Conservation (phyloP, 2,329 filamentous ascomycete genomes). For the Celoporthe dispersa region DNA sequence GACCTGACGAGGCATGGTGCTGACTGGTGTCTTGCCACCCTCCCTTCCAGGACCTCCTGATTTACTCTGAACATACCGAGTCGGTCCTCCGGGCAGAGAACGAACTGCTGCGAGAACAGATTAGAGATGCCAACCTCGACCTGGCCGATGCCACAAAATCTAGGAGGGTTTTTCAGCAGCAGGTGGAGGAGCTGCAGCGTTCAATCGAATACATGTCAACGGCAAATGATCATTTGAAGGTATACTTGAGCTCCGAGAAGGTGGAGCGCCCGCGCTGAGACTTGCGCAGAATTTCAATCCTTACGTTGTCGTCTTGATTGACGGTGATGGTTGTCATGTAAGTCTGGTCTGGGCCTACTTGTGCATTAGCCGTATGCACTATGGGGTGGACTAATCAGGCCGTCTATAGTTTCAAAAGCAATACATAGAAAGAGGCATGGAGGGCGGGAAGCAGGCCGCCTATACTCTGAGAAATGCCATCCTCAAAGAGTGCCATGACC, state of each 20-base stretch:
- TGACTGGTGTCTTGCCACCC: conserved; percentile 8
- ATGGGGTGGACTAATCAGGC: not conserved
- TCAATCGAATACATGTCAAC: conserved; percentile 41
- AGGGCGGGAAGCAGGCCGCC: conserved; percentile 59
- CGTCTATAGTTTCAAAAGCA: conserved; percentile 58
- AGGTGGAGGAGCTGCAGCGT: conserved; percentile 46
- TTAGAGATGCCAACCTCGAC: conserved; percentile 53
- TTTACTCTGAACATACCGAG: conserved; percentile 52
- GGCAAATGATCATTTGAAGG: conserved; percentile 52
- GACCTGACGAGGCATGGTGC: not conserved
- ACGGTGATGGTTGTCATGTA: conserved; percentile 57
- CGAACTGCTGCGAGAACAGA: conserved; percentile 43
- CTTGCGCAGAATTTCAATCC: conserved; percentile 55
- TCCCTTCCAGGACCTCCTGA: conserved; percentile 49
- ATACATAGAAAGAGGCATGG: conserved; percentile 57
- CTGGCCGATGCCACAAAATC: conserved; percentile 53
- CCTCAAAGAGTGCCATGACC: conserved; percentile 49
- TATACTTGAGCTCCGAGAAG: conserved; percentile 37
- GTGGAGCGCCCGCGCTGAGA: conserved; percentile 29
- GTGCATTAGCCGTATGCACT: not conserved
- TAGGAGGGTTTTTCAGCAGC: conserved; percentile 55
- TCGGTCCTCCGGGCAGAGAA: conserved; percentile 50
- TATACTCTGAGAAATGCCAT: conserved; percentile 54
- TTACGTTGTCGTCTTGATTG: conserved; percentile 65
- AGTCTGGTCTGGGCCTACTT: conserved; percentile 29